phyloP scores from a whole-genome alignment of 495 filamentous ascomycete species.

The Hyphodiscus hymeniophilus region DNA sequence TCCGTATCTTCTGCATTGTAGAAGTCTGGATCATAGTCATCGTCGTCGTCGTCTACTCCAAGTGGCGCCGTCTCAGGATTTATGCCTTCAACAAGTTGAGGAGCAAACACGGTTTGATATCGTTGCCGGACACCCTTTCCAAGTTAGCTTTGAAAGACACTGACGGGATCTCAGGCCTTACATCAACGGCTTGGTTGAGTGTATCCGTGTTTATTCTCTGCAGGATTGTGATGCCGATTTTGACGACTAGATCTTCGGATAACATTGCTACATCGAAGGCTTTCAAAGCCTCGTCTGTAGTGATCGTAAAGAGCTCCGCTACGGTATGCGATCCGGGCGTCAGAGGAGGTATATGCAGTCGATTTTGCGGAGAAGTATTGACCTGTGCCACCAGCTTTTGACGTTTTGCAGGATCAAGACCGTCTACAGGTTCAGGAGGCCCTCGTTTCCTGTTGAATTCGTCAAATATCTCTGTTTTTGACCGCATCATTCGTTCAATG shows the following conservation, averaged over 20 bases:
- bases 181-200: conserved; percentile 60
- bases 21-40: conserved; percentile 83
- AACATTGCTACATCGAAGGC: conserved; percentile 75
- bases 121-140: conserved; percentile 10
- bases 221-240: conserved; percentile 66
- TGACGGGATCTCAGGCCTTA: conserved; percentile 29
- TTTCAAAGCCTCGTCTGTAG: conserved; percentile 60
- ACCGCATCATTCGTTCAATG: conserved; percentile 67
- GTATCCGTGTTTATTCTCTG: conserved; percentile 50
- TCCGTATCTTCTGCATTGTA: conserved; percentile 63
- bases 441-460: conserved; percentile 72
- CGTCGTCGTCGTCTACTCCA: conserved; percentile 70
- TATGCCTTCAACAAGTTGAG: conserved; percentile 31
- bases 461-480: conserved; percentile 66
- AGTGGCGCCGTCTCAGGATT: conserved; percentile 40
- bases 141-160: conserved; percentile 30
- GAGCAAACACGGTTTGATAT: conserved; percentile 25
- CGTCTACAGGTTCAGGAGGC: conserved; percentile 52
- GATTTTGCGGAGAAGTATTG: conserved; percentile 33
- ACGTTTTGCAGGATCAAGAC: conserved; percentile 60
- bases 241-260: conserved; percentile 63
- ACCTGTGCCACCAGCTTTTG: conserved; percentile 55
- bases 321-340: conserved; percentile 66
- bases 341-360: conserved; percentile 53
- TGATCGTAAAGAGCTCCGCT: conserved; percentile 77